phyloP scores from a whole-genome alignment of 2,329 filamentous ascomycete species.

The Grosmannia huntii region DNA sequence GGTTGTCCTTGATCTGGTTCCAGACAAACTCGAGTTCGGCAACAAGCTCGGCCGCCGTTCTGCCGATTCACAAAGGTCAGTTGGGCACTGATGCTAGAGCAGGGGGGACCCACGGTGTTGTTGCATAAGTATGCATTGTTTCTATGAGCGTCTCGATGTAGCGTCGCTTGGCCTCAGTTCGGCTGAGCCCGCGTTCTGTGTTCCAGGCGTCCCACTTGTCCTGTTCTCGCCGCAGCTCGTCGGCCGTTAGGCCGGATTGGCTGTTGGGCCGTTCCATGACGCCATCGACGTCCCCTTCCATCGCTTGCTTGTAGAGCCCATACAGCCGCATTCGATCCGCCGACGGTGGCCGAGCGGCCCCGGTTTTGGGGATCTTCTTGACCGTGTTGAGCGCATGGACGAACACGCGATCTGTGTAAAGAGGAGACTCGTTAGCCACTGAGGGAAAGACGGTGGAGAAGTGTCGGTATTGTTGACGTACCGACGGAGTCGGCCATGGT shows the following conservation, averaged over 20 bases:
- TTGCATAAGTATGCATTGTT: conserved; percentile 94
- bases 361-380: conserved; percentile 91
- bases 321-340: conserved; percentile 81
- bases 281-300: conserved; percentile 93
- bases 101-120: conserved; percentile 49
- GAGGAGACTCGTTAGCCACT: background rate
- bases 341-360: conserved; percentile 76
- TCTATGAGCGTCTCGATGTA: conserved; percentile 92
- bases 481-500: conserved; percentile 2
- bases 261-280: conserved; percentile 72
- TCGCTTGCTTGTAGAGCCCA: conserved; percentile 96
- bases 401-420: conserved; percentile 74
- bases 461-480: background rate
- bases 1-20: conserved; percentile 91
- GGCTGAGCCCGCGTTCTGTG: conserved; percentile 65
- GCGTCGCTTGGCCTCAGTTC: conserved; percentile 84
- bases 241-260: conserved; percentile 31
- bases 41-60: conserved; percentile 76
- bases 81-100: background rate
- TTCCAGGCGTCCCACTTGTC: conserved; percentile 94
- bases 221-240: conserved; percentile 45
- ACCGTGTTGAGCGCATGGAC: conserved; percentile 98
- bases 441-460: background rate
- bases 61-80: conserved; percentile 15
- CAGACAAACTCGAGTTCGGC: conserved; percentile 97